These are phyloP conservation scores for Colletotrichum sp. DNA, from an alignment of 2,329 filamentous ascomycete genomes.

Conservation along the genomic window DNA sequence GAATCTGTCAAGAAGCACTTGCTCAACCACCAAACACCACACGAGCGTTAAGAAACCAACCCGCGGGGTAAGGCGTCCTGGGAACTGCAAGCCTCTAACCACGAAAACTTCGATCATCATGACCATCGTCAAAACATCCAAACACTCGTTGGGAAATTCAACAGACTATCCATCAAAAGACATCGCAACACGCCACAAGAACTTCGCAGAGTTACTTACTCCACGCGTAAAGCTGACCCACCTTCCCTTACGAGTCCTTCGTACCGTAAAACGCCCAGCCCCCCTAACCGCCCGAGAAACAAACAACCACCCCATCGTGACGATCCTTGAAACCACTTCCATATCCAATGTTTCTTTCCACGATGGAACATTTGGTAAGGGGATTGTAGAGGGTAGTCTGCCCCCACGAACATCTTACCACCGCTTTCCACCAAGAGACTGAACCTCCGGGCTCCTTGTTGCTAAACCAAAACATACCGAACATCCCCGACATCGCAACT, in stretches of 20 bases:
- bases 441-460: neutral
- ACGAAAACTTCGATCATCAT: no score
- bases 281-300: no score
- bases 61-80: no score
- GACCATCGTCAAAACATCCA: neutral
- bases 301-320: neutral
- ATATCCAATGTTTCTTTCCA: neutral
- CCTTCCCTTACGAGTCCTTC: neutral
- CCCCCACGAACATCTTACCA: neutral
- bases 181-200: neutral
- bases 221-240: neutral
- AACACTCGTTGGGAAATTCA: neutral
- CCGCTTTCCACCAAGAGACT: neutral
- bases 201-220: neutral
- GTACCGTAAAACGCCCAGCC: neutral
- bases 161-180: no score
- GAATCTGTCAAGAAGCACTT: neutral
- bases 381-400: neutral
- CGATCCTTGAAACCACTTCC: neutral
- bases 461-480: neutral
- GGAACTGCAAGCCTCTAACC: no score
- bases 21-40: neutral
- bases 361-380: rapidly evolving
- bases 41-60: no score
- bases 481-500: neutral